These are phyloP conservation scores for Hanseniaspora jakobsenii DNA, from an alignment of 805 yeast species.

Conservation along the genomic window DNA sequence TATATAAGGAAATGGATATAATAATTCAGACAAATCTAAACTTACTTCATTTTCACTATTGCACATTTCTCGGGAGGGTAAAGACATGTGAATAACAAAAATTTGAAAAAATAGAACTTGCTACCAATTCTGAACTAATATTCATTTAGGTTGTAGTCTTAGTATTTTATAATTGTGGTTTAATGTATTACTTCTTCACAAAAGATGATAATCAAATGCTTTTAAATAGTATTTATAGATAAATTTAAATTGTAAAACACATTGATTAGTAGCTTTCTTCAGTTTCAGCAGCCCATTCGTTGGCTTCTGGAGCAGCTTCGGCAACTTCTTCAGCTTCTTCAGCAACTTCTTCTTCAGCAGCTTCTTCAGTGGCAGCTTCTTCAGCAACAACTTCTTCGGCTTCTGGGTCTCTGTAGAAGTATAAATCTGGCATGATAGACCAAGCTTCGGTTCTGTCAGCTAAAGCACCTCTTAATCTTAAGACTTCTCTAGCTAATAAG, in stretches of 20 bases:
- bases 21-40: not conserved
- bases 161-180: too few species aligned
- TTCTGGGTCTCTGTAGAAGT: constrained; percentile 99
- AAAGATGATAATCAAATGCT: too few species aligned
- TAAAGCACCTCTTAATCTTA: constrained; percentile 95
- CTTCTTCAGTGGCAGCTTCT: constrained; percentile 54
- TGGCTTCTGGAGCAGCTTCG: constrained; percentile 16
- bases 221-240: not conserved
- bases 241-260: not conserved
- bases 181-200: too few species aligned
- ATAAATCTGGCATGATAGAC: constrained; percentile 99
- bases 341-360: constrained; percentile 70
- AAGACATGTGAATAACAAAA: too few species aligned
- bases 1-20: not conserved
- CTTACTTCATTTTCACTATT: too few species aligned
- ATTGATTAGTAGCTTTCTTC: constrained; percentile 14
- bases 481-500: constrained; percentile 97
- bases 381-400: constrained; percentile 96
- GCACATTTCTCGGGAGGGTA: too few species aligned
- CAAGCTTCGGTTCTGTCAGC: constrained; percentile 94
- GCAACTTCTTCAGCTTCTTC: constrained; percentile 43
- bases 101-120: not conserved
- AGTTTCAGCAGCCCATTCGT: constrained; percentile 15
- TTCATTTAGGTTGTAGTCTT: too few species aligned
- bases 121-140: not conserved